Evolutionary conservation across 2,329 filamentous ascomycete species (phyloP), one percentile per base, ranked within the genome.

Genomic region (Zasmidium angulare): DNA sequence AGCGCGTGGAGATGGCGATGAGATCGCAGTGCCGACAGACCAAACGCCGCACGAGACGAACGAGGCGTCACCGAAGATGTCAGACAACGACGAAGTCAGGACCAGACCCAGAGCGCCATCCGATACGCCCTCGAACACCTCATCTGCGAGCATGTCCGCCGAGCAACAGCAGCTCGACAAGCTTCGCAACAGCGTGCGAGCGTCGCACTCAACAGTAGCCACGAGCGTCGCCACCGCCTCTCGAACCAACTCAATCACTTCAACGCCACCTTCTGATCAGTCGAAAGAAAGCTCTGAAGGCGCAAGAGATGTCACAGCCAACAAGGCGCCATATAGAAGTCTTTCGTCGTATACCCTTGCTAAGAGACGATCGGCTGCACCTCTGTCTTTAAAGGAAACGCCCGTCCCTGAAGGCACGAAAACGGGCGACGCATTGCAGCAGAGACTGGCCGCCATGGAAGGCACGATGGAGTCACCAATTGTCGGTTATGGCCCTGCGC

Each of bases 121-220:
- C 2, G 69, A 70, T 46, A 53, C 65, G 14, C 60, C 58, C 2
- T 72, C 69, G 3, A 47, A 62, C 14, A 60, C 48, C 36, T 72
- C 69, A 2, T 70, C 69, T 1, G 56, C 53, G 11, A 65, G 64
- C 1, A 46, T 46, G 11, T 71, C 71, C 20, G 63, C 67, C 7
- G 66, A 71, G 2, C 67, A 70, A 53, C 65, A 67, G 4, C 59
- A 65, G 24, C 63, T 71, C 9, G 66, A 68, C 52, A 69, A 63
- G 36, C 54, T 71, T 7, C 69, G 68, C 4, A 67, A 65, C 26
- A 73, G 69, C 57, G 63, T 63, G 17, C 64, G 69, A n/a, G 68
- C 66, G n/a, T 72, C 70, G 10, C 64, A 68, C n/a, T 71, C 70
- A 29, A 66, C 63, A 46, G 62, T 56, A 36, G 64, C 59, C 22